A percentile compares a stretch with the other conserved stretches of the same genome.
Conservation (phyloP, 176 grass and related monocot genomes). For the Oryza glaberrima region DNA sequence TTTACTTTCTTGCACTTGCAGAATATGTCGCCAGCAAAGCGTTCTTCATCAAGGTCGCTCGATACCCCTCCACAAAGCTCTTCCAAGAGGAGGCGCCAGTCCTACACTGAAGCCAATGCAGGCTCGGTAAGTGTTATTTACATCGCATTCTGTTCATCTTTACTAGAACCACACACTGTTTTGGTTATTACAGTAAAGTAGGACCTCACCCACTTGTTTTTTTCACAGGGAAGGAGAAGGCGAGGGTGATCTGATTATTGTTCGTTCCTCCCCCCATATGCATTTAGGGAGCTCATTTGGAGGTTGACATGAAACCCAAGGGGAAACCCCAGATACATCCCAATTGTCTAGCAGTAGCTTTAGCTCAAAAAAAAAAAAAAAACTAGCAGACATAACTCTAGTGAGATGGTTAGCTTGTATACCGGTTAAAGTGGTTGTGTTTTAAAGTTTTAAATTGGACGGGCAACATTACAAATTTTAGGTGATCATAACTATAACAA, state of each 20-base stretch:
- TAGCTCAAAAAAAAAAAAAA: not conserved
- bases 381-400: not conserved
- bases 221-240: slow-evolving; percentile 35
- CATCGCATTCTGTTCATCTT: not conserved
- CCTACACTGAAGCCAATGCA: slow-evolving; percentile 52
- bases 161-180: not conserved
- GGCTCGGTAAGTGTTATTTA: slow-evolving; percentile 43
- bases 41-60: slow-evolving; percentile 44
- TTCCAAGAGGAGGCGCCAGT: slow-evolving; percentile 62
- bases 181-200: not conserved
- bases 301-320: slow-evolving; percentile 1
- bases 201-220: not conserved
- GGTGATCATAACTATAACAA: not conserved
- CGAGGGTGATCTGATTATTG: slow-evolving; percentile 13
- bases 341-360: not conserved
- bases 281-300: not conserved
- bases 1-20: slow-evolving; percentile 23
- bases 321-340: not conserved
- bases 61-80: slow-evolving; percentile 53
- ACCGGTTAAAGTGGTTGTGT: not conserved
- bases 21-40: slow-evolving; percentile 69
- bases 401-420: not conserved
- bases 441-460: not conserved
- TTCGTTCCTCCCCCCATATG: no score
- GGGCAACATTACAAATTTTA: not conserved